Evolutionary conservation across 306 rosid genomes (phyloP).

Genomic region (Abrus pulchellus): DNA sequence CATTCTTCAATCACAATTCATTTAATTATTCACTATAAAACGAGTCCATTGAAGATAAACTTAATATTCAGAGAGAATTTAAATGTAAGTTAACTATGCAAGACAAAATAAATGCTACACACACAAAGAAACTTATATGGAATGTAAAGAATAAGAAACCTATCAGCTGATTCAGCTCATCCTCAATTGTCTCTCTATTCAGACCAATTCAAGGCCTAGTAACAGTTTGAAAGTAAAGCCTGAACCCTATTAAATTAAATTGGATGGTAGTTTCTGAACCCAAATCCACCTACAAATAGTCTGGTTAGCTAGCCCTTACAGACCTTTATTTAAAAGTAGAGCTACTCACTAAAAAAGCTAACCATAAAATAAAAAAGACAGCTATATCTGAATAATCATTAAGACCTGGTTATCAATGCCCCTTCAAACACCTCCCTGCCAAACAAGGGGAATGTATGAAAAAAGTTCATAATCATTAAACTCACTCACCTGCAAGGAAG

Average conservation of each 20-base stretch:
- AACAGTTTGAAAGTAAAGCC: constrained; percentile 35
- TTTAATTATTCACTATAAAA: constrained; percentile 35
- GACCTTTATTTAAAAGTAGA: constrained; percentile 34
- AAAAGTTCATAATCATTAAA: constrained; percentile 43
- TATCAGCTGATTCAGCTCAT: constrained; percentile 37
- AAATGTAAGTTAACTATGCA: constrained; percentile 31
- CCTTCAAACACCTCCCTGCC: constrained; percentile 11
- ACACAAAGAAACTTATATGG: not conserved
- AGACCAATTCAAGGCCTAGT: constrained; percentile 40
- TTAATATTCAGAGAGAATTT: constrained; percentile 31
- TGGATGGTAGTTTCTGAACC: constrained; percentile 25
- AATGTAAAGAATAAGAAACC: constrained; percentile 35
- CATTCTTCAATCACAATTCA: constrained; percentile 10
- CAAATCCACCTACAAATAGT: constrained; percentile 1
- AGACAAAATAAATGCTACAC: constrained; percentile 6
- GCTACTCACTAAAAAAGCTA: constrained; percentile 25
- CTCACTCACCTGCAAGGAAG: constrained; percentile 92
- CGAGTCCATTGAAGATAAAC: constrained; percentile 35
- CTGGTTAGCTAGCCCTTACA: constrained; percentile 16
- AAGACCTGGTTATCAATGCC: not conserved
- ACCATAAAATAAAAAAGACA: constrained; percentile 32
- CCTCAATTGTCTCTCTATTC: constrained; percentile 21
- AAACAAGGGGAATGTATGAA: constrained; percentile 6
- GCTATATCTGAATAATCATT: constrained; percentile 16
- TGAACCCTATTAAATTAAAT: constrained; percentile 30